These are phyloP conservation scores for Yarrowia sp. DNA, from an alignment of 805 yeast species.

Conservation along the genomic window DNA sequence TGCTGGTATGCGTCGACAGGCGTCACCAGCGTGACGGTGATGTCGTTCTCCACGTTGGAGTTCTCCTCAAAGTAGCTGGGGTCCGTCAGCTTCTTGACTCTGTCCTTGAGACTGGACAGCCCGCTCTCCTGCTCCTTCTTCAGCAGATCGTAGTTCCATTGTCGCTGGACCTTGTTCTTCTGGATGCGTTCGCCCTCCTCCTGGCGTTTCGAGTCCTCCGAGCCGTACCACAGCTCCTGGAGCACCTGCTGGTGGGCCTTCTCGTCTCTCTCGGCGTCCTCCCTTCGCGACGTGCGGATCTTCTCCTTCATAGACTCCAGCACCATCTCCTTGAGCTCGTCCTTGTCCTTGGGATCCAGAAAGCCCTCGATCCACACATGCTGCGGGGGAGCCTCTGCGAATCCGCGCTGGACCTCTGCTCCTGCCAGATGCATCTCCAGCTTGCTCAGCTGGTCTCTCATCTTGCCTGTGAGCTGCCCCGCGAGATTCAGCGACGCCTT, in stretches of 20 bases:
- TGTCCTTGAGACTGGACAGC: neutral
- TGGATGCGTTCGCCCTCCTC: neutral
- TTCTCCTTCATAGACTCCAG: neutral
- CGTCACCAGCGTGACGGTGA: neutral
- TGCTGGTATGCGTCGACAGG: constrained; percentile 2
- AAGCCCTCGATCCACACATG: constrained; percentile 12
- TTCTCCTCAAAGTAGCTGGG: neutral
- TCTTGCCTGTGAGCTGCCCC: neutral
- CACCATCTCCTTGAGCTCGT: neutral
- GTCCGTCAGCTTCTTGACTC: neutral
- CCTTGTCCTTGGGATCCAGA: constrained; percentile 16
- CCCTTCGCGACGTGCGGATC: neutral
- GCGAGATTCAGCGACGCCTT: constrained; percentile 2
- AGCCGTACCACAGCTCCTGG: constrained; percentile 12
- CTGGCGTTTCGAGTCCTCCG: neutral
- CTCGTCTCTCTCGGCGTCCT: neutral
- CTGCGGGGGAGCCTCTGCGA: neutral
- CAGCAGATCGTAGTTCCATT: neutral
- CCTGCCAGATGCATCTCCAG: constrained; percentile 19
- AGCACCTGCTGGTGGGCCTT: neutral
- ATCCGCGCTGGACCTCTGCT: neutral
- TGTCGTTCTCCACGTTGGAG: neutral
- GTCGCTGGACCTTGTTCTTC: constrained; percentile 1
- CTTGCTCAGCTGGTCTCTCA: constrained; percentile 8
- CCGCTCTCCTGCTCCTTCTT: neutral